Evolutionary conservation across 108 stramenopile species (phyloP).

Genomic region (Nitzschia sp.): DNA sequence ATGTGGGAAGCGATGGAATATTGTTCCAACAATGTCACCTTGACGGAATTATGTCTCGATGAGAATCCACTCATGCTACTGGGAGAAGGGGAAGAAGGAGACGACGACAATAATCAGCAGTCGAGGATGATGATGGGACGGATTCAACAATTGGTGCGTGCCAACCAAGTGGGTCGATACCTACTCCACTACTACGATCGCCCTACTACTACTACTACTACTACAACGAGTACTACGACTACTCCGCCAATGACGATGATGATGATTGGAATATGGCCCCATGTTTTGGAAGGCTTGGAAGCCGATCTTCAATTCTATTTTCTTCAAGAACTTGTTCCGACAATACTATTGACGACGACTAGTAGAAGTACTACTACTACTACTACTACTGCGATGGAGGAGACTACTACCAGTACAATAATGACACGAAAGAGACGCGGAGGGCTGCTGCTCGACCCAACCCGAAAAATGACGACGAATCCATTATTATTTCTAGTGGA

Average conservation of each 20-base stretch:
- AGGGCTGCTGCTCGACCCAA: too few species aligned
- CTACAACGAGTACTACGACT: too few species aligned
- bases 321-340: conserved; percentile 6
- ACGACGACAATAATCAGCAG: neutral
- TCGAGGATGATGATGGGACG: neutral
- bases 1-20: conserved; percentile 24
- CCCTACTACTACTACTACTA: neutral
- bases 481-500: too few species aligned
- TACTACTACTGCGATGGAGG: too few species aligned
- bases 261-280: conserved; percentile 21
- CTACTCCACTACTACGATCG: conserved; percentile 13
- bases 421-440: too few species aligned
- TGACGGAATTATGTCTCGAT: conserved; percentile 17
- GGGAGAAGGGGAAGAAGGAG: neutral
- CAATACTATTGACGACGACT: conserved; percentile 12
- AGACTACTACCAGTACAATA: too few species aligned
- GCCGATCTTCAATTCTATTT: conserved; percentile 29
- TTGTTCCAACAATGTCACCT: conserved; percentile 19
- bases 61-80: conserved; percentile 21
- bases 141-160: conserved; percentile 5
- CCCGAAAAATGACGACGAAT: too few species aligned
- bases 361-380: too few species aligned
- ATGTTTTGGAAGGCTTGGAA: conserved; percentile 10
- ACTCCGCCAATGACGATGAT: too few species aligned
- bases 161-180: conserved; percentile 36